Base-by-base conservation (phyloP, 768 basidiomycete genomes). In the Pholiota molesta region DNA sequence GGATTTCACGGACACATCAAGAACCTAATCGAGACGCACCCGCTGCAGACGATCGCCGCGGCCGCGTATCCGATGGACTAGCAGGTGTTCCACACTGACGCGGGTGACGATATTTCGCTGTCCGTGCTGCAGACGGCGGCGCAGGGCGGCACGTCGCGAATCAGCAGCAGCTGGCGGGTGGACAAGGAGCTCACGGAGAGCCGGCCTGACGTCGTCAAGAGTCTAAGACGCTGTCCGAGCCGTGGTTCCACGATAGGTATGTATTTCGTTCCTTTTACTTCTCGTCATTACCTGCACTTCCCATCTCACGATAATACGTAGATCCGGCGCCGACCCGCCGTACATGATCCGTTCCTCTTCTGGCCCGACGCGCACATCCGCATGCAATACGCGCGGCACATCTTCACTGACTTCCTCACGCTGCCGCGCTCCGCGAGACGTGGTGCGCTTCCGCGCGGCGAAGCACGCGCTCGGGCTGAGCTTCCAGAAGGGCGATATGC, bases 11-110 rank as follows among this genome's bases (percentile, higher is more conserved):
- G n/a, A n/a, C 79, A 81, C 57, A 79, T 83, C 68, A 81, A 78
- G 61, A 80, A 83, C 60, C 73, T 83, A 35, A 77, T 72, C 16
- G 67, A 72, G 57, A 75, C 73, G 33, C 72, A 78, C 47, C 72
- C 77, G 13, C 70, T 72, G 61, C 74, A 74, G 54, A 74, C 71
- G n/a, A 77, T 78, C 61, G 77, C 77, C 5, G 75, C 76, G 29
- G 74, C 81, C 5, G 81, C 80, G n/a, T 81, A 80, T 61, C 81
- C 78, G 13, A 81, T 78, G 3, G 80, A 81, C 63, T 78, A 78
- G 65, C 82, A 83, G 65, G 80, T 82, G 10, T 83, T 82, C 74
- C 81, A 82, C 63, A 81, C 80, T 1, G 81, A 82, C 44, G 61
- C 63, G 51, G 74, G 78, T 39, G 80, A 82, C 64, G 71, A 81